Evolutionary conservation across 1,284 basidiomycete species (phyloP), one percentile per base, ranked within the genome.

Genomic region (Albatrellus sp.): DNA sequence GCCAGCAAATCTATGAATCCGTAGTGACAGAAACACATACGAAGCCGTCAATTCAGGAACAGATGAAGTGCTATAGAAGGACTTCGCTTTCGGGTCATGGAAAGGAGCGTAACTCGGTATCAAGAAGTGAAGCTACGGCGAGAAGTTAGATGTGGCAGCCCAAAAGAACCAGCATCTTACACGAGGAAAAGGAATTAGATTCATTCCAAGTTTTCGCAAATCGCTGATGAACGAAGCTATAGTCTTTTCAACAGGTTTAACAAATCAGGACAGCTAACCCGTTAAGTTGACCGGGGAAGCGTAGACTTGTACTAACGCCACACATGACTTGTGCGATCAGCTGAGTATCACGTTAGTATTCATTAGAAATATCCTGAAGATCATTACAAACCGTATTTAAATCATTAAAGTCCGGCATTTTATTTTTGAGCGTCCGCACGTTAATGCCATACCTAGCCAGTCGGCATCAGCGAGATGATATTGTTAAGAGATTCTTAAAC

Each of bases 221-320:
- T 98, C 92, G 45, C 90, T 91, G 48, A n/a, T 91, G 48, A n/a
- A 41, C 12, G 37, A 32, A 28, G 32, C 37, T 44, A 11, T 24
- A 34, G 34, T 37, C n/a, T 40, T 7, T 24, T 24, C 7, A 28
- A n/a, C 9, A 28, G 29, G 10, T 29, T n/a, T 10, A 35, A 37
- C 20, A 5, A 14, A n/a, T 17, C 4, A 34, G 32, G 19, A n/a
- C 7, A 29, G 56, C 71, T 2, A 50, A 82, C 82, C 82, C 85
- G 62, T 96, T 96, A 48, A 94, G 71, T 62, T 93, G 89, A 44
- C 93, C 93, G 30, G 92, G 90, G 77, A 96, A 93, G 37, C 91
- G 86, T 50, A 94, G 68, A 58, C 84, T 88, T 1, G 90, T 92
- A 57, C 85, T 90, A 34, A 90, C 77, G 50, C 90, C 90, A 50